phyloP scores from a whole-genome alignment of 176 grass and related monocot species.

The Aegilops speltoides region DNA sequence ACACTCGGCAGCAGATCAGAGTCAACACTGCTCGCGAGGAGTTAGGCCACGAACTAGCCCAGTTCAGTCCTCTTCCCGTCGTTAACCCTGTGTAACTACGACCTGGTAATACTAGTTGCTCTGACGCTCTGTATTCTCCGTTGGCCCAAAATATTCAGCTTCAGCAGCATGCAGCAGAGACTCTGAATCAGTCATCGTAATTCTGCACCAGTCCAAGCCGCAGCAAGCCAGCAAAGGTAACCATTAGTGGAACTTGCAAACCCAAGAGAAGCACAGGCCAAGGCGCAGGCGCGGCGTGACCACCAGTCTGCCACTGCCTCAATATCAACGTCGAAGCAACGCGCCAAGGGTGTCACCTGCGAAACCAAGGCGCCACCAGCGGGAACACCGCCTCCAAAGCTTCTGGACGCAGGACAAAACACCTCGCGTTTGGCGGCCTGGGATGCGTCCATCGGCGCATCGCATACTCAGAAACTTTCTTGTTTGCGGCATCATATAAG shows the following conservation, averaged over 20 bases:
- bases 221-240: neutral
- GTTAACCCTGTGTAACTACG: neutral
- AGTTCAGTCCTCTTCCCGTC: neutral
- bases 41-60: neutral
- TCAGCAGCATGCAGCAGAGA: neutral
- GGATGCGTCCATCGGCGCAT: neutral
- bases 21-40: neutral
- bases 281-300: neutral
- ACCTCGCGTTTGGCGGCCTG: neutral
- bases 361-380: constrained; percentile 38
- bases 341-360: constrained; percentile 35
- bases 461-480: constrained; percentile 42
- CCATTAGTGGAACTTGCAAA: neutral
- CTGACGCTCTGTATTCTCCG: neutral
- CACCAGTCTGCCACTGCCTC: neutral
- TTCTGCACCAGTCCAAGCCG: neutral
- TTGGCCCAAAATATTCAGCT: neutral
- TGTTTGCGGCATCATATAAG: constrained; percentile 32
- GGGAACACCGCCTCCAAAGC: constrained; percentile 47
- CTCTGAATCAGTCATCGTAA: too few relatives aligned
- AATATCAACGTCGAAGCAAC: constrained; percentile 21
- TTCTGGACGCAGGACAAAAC: neutral
- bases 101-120: neutral
- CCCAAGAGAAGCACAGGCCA: neutral
- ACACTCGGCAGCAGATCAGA: neutral